phyloP scores from a whole-genome alignment of 257 asterid species.

The Fraxinus excelsior region DNA sequence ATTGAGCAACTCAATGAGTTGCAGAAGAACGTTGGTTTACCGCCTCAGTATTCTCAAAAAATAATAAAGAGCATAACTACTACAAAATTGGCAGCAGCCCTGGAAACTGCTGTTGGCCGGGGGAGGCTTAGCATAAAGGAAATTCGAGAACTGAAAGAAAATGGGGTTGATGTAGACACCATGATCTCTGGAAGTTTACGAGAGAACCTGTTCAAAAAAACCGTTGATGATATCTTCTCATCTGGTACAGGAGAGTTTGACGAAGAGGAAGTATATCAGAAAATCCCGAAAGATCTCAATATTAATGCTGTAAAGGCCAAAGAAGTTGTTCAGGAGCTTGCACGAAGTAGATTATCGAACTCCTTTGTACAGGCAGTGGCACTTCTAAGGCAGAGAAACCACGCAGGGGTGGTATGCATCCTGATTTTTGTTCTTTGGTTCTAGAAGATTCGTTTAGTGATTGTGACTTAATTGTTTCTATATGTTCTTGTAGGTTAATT shows the following conservation, averaged over 20 bases:
- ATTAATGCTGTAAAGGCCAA: conserved; percentile 66
- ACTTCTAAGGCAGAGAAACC: conserved; percentile 78
- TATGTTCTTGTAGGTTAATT: conserved; percentile 58
- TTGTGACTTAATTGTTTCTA: background rate
- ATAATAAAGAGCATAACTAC: conserved; percentile 76
- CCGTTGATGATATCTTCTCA: conserved; percentile 70
- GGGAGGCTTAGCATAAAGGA: conserved; percentile 94
- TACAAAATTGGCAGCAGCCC: conserved; percentile 82
- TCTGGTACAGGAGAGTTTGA: conserved; percentile 97
- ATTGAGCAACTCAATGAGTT: conserved; percentile 77
- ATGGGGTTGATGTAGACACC: conserved; percentile 72
- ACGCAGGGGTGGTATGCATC: conserved; percentile 68
- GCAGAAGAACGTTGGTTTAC: conserved; percentile 85
- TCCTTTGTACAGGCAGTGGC: conserved; percentile 89
- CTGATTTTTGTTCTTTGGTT: conserved; percentile 7
- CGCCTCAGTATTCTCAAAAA: conserved; percentile 77
- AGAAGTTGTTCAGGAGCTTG: conserved; percentile 69
- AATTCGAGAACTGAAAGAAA: conserved; percentile 78
- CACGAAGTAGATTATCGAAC: conserved; percentile 66
- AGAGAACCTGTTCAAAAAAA: conserved; percentile 80
- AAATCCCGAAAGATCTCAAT: conserved; percentile 79
- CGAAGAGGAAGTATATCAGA: conserved; percentile 76
- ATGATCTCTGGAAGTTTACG: conserved; percentile 81
- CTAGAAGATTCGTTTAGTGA: background rate
- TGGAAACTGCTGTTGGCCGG: conserved; percentile 81